Evolutionary conservation across 2,329 filamentous ascomycete genomes (phyloP).

Genomic region (Stromatinia cepivora): DNA sequence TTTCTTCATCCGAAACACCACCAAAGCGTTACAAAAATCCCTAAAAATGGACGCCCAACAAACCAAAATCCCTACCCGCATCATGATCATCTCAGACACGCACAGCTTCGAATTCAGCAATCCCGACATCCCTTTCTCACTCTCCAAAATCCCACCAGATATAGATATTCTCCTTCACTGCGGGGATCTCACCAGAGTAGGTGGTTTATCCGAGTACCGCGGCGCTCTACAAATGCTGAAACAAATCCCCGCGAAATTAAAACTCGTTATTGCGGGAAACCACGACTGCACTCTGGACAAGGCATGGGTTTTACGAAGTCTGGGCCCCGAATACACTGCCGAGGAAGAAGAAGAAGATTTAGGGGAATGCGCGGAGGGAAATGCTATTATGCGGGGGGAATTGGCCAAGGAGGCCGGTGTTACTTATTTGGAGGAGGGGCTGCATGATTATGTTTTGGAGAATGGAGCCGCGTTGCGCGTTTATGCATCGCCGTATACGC

Average conservation of each 20-base stretch:
- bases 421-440: conserved; percentile 41
- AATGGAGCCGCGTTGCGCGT: conserved; percentile 39
- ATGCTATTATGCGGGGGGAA: conserved; percentile 33
- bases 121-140: conserved; percentile 33
- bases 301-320: conserved; percentile 34
- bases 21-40: neutral
- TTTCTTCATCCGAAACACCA: neutral
- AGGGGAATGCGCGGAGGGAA: conserved; percentile 26
- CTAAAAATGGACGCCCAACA: conserved; percentile 10
- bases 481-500: conserved; percentile 42
- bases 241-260: conserved; percentile 52
- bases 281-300: conserved; percentile 59
- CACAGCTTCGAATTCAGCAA: conserved; percentile 36
- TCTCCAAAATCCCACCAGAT: conserved; percentile 31
- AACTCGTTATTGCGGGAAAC: conserved; percentile 62
- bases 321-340: neutral
- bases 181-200: conserved; percentile 43
- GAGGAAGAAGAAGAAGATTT: neutral
- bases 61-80: conserved; percentile 30
- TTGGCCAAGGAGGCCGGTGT: conserved; percentile 36
- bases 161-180: conserved; percentile 44
- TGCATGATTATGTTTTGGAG: conserved; percentile 37
- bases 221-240: conserved; percentile 31
- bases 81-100: conserved; percentile 39
- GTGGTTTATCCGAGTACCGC: conserved; percentile 35